Conservation (phyloP, 345 rosid genomes). For the Syzygium jambos region DNA sequence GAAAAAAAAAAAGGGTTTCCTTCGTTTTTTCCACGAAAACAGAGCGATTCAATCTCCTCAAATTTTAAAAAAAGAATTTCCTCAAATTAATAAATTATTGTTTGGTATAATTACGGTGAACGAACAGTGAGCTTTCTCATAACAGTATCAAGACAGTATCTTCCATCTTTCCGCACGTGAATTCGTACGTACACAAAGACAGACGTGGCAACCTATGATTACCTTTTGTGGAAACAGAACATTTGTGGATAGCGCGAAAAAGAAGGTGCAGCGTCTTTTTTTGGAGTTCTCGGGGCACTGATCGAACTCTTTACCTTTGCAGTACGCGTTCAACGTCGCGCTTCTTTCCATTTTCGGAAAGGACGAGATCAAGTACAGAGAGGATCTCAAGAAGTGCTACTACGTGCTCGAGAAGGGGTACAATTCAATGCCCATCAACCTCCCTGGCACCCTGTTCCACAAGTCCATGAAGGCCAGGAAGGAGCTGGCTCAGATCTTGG, state of each 20-base stretch:
- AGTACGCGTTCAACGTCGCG: conserved; percentile 36
- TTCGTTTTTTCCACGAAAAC: neutral
- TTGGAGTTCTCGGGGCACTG: neutral
- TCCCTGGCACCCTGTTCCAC: conserved; percentile 89
- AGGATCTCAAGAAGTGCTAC: conserved; percentile 76
- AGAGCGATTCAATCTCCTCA: neutral
- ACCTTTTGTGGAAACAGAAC: neutral
- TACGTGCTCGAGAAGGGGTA: conserved; percentile 89
- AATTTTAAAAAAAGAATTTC: neutral
- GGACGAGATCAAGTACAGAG: conserved; percentile 18
- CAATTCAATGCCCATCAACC: conserved; percentile 93
- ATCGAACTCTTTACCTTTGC: neutral
- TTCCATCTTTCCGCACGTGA: neutral
- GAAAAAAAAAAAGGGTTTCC: neutral
- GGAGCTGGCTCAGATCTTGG: conserved; percentile 59
- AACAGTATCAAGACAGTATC: neutral
- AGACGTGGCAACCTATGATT: neutral
- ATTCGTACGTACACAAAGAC: neutral
- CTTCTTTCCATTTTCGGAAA: conserved; percentile 33
- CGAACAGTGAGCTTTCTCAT: neutral
- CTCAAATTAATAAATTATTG: neutral
- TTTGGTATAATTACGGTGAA: neutral
- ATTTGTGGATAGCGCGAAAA: neutral
- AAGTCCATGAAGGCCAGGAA: conserved; percentile 87
- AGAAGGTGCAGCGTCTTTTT: neutral